Percentiles rank a stretch among this genome's conserved stretches.
These are phyloP conservation scores for Spathaspora arborariae DNA, from an alignment of 805 yeast species.

Conservation along the genomic window DNA sequence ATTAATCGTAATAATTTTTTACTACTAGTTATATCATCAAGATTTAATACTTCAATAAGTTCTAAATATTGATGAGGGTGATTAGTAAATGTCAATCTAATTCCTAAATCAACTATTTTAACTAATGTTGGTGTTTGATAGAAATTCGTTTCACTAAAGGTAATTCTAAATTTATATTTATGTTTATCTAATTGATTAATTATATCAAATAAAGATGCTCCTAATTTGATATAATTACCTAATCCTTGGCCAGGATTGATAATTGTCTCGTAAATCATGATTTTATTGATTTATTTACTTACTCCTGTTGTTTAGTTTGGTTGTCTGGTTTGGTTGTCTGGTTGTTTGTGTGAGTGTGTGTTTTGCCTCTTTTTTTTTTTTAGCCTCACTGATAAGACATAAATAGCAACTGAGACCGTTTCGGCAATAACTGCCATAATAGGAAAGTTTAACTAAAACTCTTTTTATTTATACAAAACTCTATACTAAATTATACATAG, in stretches of 20 bases:
- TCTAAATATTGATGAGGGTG: conserved; percentile 21
- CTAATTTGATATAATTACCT: conserved; percentile 24
- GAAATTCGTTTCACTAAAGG: conserved; percentile 27
- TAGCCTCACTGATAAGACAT: background rate
- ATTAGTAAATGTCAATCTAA: conserved; percentile 26
- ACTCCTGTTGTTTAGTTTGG: background rate
- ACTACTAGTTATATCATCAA: conserved; percentile 8
- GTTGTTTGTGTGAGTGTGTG: background rate
- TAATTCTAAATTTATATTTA: conserved; percentile 25
- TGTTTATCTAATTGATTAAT: conserved; percentile 21
- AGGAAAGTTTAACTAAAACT: no score
- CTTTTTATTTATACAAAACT: no score
- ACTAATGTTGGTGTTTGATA: conserved; percentile 31
- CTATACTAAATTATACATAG: no score
- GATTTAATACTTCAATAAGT: conserved; percentile 26
- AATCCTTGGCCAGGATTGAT: conserved; percentile 37
- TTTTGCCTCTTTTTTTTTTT: background rate
- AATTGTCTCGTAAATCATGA: conserved; percentile 13
- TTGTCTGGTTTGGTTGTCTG: background rate
- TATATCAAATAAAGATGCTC: conserved; percentile 25
- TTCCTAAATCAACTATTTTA: conserved; percentile 20
- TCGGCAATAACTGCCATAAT: no score
- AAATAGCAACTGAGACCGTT: no score
- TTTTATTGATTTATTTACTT: background rate
- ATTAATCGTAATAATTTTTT: conserved; percentile 14